Evolutionary conservation across 2,329 filamentous ascomycete species (phyloP).

Genomic region (Biscogniauxia sp.): DNA sequence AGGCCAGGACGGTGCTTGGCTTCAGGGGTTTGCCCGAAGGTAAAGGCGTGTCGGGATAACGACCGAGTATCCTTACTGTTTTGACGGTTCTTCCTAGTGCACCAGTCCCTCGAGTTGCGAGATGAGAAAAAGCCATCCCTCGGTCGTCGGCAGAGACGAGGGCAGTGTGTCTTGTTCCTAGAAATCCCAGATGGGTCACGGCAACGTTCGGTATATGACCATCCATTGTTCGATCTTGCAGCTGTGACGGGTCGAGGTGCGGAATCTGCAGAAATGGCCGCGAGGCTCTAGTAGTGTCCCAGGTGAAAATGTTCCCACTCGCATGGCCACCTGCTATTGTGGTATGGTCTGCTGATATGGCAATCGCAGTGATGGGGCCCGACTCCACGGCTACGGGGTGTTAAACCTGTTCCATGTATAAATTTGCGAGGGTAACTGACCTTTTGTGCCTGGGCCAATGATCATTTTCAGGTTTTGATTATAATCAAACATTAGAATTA

Average conservation of each 20-base stretch:
- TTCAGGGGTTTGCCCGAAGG: constrained; percentile 68
- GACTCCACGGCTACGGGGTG: constrained; percentile 72
- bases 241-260: constrained; percentile 65
- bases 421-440: constrained; percentile 42
- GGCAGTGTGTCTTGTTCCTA: constrained; percentile 90
- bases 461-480: constrained; percentile 93
- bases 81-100: constrained; percentile 82
- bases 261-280: constrained; percentile 86
- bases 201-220: constrained; percentile 77
- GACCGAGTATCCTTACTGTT: constrained; percentile 84
- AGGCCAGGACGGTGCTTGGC: constrained; percentile 91
- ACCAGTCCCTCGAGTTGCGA: constrained; percentile 88
- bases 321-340: constrained; percentile 89
- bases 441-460: constrained; percentile 89
- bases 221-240: constrained; percentile 67
- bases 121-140: constrained; percentile 97
- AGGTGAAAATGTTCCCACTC: constrained; percentile 91
- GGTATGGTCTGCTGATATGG: constrained; percentile 89
- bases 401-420: constrained; percentile 29
- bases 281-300: constrained; percentile 82
- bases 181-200: constrained; percentile 88
- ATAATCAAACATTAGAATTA: constrained; percentile 95
- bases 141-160: constrained; percentile 91
- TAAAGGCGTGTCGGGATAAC: constrained; percentile 75
- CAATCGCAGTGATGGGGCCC: constrained; percentile 80